Percentiles rank a stretch among this genome's conserved stretches.
phyloP scores from a whole-genome alignment of 83 land plant genomes.

The Larix sibirica region DNA sequence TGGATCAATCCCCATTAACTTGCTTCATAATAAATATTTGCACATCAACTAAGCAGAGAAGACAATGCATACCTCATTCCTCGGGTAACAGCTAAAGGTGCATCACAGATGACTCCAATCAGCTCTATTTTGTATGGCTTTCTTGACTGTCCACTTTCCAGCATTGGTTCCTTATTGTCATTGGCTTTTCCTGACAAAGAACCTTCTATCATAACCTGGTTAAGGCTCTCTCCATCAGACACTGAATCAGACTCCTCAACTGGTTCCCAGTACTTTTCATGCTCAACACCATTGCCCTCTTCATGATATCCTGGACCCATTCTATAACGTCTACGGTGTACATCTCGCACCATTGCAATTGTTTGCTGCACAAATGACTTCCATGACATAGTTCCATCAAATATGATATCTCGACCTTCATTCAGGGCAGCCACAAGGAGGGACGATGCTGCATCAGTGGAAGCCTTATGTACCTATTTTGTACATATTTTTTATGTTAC shows the following conservation, averaged over 20 bases:
- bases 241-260: slow-evolving; percentile 16
- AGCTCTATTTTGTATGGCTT: slow-evolving; percentile 42
- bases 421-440: slow-evolving; percentile 50
- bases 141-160: slow-evolving; percentile 7
- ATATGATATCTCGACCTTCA: slow-evolving; percentile 44
- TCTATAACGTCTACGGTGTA: slow-evolving; percentile 39
- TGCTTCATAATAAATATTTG: neutral
- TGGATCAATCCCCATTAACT: neutral
- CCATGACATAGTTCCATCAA: slow-evolving; percentile 59
- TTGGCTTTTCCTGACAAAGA: neutral
- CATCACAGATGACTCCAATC: slow-evolving; percentile 49
- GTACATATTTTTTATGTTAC: neutral
- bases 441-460: slow-evolving; percentile 49
- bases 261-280: slow-evolving; percentile 45
- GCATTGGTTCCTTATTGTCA: neutral
- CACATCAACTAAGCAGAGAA: neutral
- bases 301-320: slow-evolving; percentile 49
- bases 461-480: slow-evolving; percentile 35
- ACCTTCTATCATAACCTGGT: neutral
- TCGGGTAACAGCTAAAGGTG: slow-evolving; percentile 43
- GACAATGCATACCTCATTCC: slow-evolving; percentile 32
- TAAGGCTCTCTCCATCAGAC: neutral
- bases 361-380: slow-evolving; percentile 48
- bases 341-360: slow-evolving; percentile 39
- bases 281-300: slow-evolving; percentile 29